Base-by-base conservation (phyloP, 2,329 filamentous ascomycete genomes). In the Samsoniella hepiali region DNA sequence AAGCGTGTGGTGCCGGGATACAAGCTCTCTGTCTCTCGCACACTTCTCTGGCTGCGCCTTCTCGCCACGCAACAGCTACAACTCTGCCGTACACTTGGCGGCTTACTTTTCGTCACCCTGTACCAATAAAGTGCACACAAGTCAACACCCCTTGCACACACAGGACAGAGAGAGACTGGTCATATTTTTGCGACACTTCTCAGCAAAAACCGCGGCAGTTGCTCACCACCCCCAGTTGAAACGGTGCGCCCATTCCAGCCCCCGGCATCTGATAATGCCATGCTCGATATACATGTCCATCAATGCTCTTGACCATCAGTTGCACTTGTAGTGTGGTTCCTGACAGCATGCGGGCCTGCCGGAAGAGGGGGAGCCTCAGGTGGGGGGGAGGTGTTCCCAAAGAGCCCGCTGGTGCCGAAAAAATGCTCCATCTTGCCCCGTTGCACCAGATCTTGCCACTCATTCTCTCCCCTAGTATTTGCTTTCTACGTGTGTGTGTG, bases 371-470 rank as follows among this genome's bases (percentile, higher is more conserved):
- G 32, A 34, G 45, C 32, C 27, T 32, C 17, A 5, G 22, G 36
- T 17, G 36, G 49, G 27, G 55, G 11, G 11, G 22, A 31, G 22
- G 31, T 50, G 45, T 50, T 45, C 32, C 44, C 51, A 42, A 53
- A 15, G 22, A 60, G 34, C 15, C 47, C 44, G 42, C 34, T 9
- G 45, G 10, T 60, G 45, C 47, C 58, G 58, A 59, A 22, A 22
- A 22, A 22, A 42, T 17, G 47, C 51, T 62, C 59, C 59, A 56
- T 62, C 42, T 29, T 22, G 59, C 59, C 59, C 59, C 59, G 42
- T 62, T 56, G 59, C 42, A 62, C 59, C 50, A 62, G 59, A 62
- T 62, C 59, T 56, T 17, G 29, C 50, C 13, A 8, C 10, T 53
- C n/a, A 22, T 22, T 22, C 22, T 22, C 22, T 22, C 22, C 22